A percentile compares a stretch with the other conserved stretches of the same genome.
Conservation (phyloP, 371 early-diverging fungal genomes). For the Sporodiniella umbellata region DNA sequence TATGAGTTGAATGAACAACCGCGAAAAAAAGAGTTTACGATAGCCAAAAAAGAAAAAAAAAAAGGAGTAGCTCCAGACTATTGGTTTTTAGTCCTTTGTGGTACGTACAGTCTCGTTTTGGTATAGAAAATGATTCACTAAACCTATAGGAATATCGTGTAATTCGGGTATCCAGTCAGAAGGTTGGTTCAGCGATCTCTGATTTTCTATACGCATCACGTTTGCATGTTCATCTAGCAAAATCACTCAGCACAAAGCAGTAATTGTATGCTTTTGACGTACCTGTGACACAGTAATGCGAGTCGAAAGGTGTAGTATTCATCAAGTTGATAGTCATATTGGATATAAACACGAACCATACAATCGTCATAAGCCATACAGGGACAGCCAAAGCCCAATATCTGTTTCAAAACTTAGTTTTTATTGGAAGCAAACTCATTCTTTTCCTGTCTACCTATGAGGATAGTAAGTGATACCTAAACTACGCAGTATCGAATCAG, state of each 20-base stretch:
- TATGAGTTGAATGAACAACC: no score
- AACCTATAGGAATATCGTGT: constrained; percentile 69
- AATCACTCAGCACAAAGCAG: not conserved
- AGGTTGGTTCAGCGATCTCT: constrained; percentile 35
- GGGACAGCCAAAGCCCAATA: constrained; percentile 80
- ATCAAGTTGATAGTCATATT: constrained; percentile 66
- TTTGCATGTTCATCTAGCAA: constrained; percentile 59
- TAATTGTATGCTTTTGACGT: constrained; percentile 1
- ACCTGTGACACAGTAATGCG: constrained; percentile 69
- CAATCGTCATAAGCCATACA: constrained; percentile 66
- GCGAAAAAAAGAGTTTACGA: no score
- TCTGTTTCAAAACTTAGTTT: constrained; percentile 22
- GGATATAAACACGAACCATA: constrained; percentile 67
- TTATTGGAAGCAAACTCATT: not conserved
- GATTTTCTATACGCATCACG: constrained; percentile 34
- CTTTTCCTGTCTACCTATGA: constrained; percentile 37
- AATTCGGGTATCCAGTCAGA: constrained; percentile 69
- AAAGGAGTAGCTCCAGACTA: no score
- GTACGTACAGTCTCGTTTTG: not conserved
- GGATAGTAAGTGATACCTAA: constrained; percentile 82
- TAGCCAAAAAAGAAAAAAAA: no score
- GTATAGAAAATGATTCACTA: constrained; percentile 63
- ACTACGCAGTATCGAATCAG: constrained; percentile 68
- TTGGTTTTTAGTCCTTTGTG: no score
- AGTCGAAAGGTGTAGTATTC: constrained; percentile 67